Percentiles rank a stretch among this genome's conserved stretches.
These are phyloP conservation scores for Ascomycota sp. DNA, from an alignment of 2,329 filamentous ascomycete species.

Conservation along the genomic window DNA sequence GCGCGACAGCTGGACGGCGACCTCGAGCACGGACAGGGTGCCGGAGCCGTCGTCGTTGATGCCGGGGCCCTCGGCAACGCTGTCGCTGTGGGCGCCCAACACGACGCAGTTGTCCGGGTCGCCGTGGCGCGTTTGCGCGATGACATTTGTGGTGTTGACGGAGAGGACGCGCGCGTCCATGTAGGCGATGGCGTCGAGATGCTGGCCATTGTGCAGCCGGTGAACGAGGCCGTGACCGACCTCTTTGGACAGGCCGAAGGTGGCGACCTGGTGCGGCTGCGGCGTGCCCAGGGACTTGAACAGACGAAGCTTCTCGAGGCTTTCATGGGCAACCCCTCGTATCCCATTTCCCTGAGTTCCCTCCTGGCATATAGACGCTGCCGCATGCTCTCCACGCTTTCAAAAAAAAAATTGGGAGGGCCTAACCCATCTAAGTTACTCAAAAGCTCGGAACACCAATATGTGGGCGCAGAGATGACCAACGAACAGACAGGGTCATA, in stretches of 20 bases:
- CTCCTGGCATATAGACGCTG: too few relatives aligned
- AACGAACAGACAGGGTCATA: too few relatives aligned
- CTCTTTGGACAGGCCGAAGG: constrained; percentile 41
- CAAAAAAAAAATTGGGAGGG: too few relatives aligned
- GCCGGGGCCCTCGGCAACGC: constrained; percentile 41
- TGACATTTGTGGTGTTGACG: constrained; percentile 36
- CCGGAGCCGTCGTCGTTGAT: constrained; percentile 67
- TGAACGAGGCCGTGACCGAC: constrained; percentile 36
- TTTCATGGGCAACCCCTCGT: too few relatives aligned
- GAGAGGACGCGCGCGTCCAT: constrained; percentile 35
- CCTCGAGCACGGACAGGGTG: constrained; percentile 38
- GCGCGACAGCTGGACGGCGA: constrained; percentile 35
- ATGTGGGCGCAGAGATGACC: too few relatives aligned
- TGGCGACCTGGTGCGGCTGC: constrained; percentile 39
- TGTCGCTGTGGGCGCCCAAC: constrained; percentile 44
- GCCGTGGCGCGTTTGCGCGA: constrained; percentile 39
- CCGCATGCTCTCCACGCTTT: too few relatives aligned
- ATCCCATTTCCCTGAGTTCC: too few relatives aligned
- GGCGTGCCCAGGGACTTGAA: constrained; percentile 51
- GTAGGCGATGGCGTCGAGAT: constrained; percentile 34
- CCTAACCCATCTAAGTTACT: too few relatives aligned
- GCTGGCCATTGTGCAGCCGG: constrained; percentile 28
- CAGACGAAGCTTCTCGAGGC: too few relatives aligned
- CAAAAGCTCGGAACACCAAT: too few relatives aligned
- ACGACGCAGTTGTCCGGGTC: constrained; percentile 44